phyloP scores from a whole-genome alignment of 2,329 filamentous ascomycete genomes.

The Alternaria arborescens region DNA sequence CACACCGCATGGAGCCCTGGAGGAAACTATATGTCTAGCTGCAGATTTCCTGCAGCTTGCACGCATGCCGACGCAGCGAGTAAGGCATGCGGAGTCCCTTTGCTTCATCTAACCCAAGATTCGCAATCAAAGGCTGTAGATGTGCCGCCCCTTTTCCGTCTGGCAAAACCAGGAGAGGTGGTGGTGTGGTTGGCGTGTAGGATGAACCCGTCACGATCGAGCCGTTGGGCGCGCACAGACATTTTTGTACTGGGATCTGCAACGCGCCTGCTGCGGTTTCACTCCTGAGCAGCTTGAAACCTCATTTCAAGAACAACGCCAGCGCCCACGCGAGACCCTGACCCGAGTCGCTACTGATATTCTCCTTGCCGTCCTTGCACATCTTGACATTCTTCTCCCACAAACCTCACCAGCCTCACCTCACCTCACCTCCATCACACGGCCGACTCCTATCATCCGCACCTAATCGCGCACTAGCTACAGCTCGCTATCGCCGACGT shows the following conservation, averaged over 20 bases:
- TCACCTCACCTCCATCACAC: background rate
- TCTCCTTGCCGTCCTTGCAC: background rate
- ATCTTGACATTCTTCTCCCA: background rate
- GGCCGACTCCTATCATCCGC: background rate
- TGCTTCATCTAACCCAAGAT: constrained; percentile 19
- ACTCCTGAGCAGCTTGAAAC: constrained; percentile 20
- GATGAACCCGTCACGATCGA: constrained; percentile 11
- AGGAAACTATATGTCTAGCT: constrained; percentile 7
- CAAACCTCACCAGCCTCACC: background rate
- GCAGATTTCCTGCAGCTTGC: constrained; percentile 13
- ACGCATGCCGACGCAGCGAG: constrained; percentile 10
- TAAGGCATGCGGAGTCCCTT: constrained; percentile 10
- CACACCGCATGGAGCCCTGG: constrained; percentile 14
- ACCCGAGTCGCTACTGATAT: constrained; percentile 4
- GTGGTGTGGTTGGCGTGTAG: constrained; percentile 9
- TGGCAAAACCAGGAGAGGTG: constrained; percentile 1
- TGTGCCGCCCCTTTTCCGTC: constrained; percentile 4
- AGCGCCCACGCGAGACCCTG: constrained; percentile 11
- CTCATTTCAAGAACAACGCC: constrained; percentile 15
- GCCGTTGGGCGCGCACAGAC: constrained; percentile 15
- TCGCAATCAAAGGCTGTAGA: constrained; percentile 13
- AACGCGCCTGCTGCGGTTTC: constrained; percentile 16
- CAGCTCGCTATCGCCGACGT: constrained; percentile 4
- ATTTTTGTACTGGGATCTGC: constrained; percentile 13
- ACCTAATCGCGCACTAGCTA: constrained; percentile 4